Conservation (phyloP, 2,329 filamentous ascomycete genomes). For the Xylaria polymorpha region DNA sequence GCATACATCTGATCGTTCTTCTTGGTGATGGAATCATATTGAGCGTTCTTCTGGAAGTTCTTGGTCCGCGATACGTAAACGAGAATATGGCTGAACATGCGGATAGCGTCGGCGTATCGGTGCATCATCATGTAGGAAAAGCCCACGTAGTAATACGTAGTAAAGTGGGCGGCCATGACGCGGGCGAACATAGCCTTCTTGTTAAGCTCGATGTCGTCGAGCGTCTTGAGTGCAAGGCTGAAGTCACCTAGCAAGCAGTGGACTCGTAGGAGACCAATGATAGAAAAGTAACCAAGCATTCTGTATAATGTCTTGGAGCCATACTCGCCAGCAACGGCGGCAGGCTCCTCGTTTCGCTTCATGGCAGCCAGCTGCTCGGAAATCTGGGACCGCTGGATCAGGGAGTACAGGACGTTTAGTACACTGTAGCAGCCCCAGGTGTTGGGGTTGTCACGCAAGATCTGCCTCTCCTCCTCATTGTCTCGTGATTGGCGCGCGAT, state of each 20-base stretch:
- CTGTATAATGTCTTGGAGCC: conserved; percentile 93
- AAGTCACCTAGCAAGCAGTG: conserved; percentile 98
- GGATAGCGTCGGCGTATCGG: conserved; percentile 98
- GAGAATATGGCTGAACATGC: conserved; percentile 99
- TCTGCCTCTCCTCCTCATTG: conserved; percentile 91
- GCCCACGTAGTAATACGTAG: conserved; percentile 99
- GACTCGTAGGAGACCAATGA: conserved; percentile 94
- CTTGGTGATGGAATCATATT: conserved; percentile 99
- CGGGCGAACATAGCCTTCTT: conserved; percentile 99
- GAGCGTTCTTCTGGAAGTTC: conserved; percentile 99
- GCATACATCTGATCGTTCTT: conserved; percentile 99
- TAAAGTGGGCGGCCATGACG: conserved; percentile 99
- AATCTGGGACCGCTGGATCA: conserved; percentile 98
- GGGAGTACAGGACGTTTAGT: conserved; percentile 97
- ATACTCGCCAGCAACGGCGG: conserved; percentile 91
- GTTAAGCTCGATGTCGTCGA: conserved; percentile 99
- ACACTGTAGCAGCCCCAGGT: conserved; percentile 99
- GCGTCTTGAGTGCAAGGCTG: conserved; percentile 96
- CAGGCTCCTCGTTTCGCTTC: conserved; percentile 92
- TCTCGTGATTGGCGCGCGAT: conserved; percentile 80
- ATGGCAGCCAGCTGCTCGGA: conserved; percentile 95
- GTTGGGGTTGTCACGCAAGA: conserved; percentile 96
- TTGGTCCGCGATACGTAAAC: conserved; percentile 99
- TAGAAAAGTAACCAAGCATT: conserved; percentile 99
- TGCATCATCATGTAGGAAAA: conserved; percentile 99